phyloP scores from a whole-genome alignment of 169 alveolate species.

The Plasmodium berghei region DNA sequence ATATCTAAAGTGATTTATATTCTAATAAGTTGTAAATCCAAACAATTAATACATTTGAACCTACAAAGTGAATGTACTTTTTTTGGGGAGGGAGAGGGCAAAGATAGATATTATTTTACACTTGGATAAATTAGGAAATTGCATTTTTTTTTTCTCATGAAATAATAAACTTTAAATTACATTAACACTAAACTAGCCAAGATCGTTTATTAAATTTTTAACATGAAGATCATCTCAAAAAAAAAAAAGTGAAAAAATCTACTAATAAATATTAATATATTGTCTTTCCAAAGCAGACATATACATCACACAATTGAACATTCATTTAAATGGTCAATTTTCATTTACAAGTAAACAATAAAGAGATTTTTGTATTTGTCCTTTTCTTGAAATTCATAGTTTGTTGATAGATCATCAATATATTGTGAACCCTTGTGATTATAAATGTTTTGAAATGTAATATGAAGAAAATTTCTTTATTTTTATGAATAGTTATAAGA shows the following conservation, averaged over 20 bases:
- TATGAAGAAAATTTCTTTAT: constrained; percentile 50
- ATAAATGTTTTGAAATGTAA: constrained; percentile 53
- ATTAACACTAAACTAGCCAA: constrained; percentile 42
- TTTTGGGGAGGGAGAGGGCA: neutral
- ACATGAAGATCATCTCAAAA: constrained; percentile 2
- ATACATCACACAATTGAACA: neutral
- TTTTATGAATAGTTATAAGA: constrained; percentile 41
- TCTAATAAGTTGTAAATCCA: constrained; percentile 64
- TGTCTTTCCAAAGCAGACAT: neutral
- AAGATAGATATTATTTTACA: constrained; percentile 42
- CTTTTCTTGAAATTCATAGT: constrained; percentile 40
- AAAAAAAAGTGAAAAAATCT: neutral
- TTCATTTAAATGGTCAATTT: neutral
- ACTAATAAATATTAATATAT: neutral
- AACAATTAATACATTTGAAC: constrained; percentile 58
- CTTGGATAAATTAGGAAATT: constrained; percentile 32
- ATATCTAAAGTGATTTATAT: constrained; percentile 17
- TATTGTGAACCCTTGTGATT: constrained; percentile 35
- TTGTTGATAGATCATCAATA: constrained; percentile 49
- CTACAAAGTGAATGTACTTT: constrained; percentile 41
- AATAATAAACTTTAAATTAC: constrained; percentile 30
- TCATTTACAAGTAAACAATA: neutral
- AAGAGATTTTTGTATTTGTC: neutral
- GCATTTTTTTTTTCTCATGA: constrained; percentile 24
- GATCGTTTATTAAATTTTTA: constrained; percentile 32